These are phyloP conservation scores for Kodamaea kakaduensis DNA, from an alignment of 805 yeast species.

Conservation along the genomic window DNA sequence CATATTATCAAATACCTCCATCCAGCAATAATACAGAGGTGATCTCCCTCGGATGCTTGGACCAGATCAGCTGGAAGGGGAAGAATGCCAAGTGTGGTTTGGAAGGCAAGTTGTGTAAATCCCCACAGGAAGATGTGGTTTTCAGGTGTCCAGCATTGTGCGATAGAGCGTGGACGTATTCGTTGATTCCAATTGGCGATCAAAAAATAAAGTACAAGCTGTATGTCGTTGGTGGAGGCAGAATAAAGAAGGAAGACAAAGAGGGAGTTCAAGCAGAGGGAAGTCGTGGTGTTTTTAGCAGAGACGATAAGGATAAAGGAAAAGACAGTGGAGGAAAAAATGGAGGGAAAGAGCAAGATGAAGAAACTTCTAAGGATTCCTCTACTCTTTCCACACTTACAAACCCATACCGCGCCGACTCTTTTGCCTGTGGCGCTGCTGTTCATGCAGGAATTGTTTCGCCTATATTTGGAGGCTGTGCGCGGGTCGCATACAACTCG, in stretches of 20 bases:
- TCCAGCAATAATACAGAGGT: conserved; percentile 23
- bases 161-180: conserved; percentile 70
- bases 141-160: conserved; percentile 89
- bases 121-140: conserved; percentile 42
- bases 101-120: conserved; percentile 57
- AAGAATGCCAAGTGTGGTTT: conserved; percentile 74
- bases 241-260: too few species aligned
- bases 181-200: conserved; percentile 71
- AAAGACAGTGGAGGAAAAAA: too few species aligned
- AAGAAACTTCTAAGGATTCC: too few species aligned
- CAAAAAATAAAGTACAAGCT: conserved; percentile 64
- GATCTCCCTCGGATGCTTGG: conserved; percentile 47
- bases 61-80: conserved; percentile 60
- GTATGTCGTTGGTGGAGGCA: conserved; percentile 79
- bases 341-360: too few species aligned
- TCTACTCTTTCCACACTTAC: too few species aligned
- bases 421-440: conserved; percentile 87
- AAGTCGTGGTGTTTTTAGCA: too few species aligned
- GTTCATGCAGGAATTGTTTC: conserved; percentile 80
- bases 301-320: too few species aligned
- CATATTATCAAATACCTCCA: conserved; percentile 46
- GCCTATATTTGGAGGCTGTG: conserved; percentile 76
- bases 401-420: conserved; percentile 78
- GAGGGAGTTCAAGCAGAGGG: too few species aligned
- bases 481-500: conserved; percentile 55